Percentiles rank a stretch among this genome's conserved stretches.
Evolutionary conservation across 768 basidiomycete genomes (phyloP).

Genomic region (Suillus lakei): DNA sequence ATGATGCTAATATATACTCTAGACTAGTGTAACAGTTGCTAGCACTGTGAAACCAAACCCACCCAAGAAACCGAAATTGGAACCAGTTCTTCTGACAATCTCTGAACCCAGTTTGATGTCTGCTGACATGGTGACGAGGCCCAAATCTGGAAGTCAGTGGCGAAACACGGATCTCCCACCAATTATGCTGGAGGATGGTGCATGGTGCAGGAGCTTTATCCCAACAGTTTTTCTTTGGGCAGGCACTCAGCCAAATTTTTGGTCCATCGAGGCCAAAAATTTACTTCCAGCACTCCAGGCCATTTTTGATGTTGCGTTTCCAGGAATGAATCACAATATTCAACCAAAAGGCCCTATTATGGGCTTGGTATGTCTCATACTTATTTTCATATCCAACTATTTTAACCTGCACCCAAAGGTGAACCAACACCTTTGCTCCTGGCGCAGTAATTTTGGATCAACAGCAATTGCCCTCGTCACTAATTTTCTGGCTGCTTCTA

Average conservation of each 20-base stretch:
- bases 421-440: slow-evolving; percentile 10
- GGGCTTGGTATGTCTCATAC: slow-evolving; percentile 9
- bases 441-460: slow-evolving; percentile 14
- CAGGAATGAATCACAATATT: slow-evolving; percentile 7
- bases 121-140: neutral
- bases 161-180: neutral
- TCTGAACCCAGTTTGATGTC: neutral
- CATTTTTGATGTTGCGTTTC: slow-evolving; percentile 13
- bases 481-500: slow-evolving; percentile 2
- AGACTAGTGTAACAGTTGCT: neutral
- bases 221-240: slow-evolving; percentile 12
- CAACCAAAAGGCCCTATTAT: slow-evolving; percentile 9
- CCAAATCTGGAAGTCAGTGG: neutral
- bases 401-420: neutral
- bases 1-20: neutral
- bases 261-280: slow-evolving; percentile 9
- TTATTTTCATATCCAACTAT: neutral
- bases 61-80: neutral
- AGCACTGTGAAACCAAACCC: neutral
- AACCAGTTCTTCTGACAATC: no score
- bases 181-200: neutral
- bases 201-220: slow-evolving; percentile 8
- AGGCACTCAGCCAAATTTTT: slow-evolving; percentile 13
- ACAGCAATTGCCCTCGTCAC: slow-evolving; percentile 11
- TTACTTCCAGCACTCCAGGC: slow-evolving; percentile 7